Percentiles rank a stretch among this genome's conserved stretches.
Evolutionary conservation across 1,284 basidiomycete genomes (phyloP).

Genomic region (Ceratobasidium sp.): DNA sequence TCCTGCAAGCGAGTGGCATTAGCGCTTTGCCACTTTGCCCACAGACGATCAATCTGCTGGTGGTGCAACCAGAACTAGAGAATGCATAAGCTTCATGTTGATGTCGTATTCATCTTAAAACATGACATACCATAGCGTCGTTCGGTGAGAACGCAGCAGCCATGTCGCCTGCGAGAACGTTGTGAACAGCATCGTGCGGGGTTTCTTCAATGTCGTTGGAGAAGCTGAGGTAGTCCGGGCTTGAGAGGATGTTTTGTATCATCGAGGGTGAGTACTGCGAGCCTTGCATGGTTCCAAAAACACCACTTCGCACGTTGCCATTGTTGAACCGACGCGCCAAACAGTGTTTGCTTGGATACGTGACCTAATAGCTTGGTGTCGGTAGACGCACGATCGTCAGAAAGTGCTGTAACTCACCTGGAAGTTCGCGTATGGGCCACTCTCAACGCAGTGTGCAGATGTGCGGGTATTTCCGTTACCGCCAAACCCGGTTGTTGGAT

Average conservation of each 20-base stretch:
- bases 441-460: slow-evolving; percentile 24
- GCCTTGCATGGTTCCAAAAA: slow-evolving; percentile 35
- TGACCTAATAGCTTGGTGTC: neutral
- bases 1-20: slow-evolving; percentile 26
- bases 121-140: slow-evolving; percentile 23
- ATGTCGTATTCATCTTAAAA: neutral
- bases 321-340: slow-evolving; percentile 38
- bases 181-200: slow-evolving; percentile 33
- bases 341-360: slow-evolving; percentile 26
- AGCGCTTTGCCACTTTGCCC: slow-evolving; percentile 36
- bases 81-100: neutral
- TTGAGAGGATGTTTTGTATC: slow-evolving; percentile 1
- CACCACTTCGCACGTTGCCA: slow-evolving; percentile 12
- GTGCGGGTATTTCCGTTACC: slow-evolving; percentile 34
- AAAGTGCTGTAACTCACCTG: neutral
- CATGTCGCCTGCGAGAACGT: slow-evolving; percentile 37
- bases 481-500: slow-evolving; percentile 28
- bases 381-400: neutral
- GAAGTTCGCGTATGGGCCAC: slow-evolving; percentile 34
- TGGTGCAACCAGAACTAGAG: slow-evolving; percentile 40
- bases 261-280: slow-evolving; percentile 16
- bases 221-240: slow-evolving; percentile 13
- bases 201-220: slow-evolving; percentile 24
- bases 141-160: slow-evolving; percentile 37
- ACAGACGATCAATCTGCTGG: slow-evolving; percentile 43